Evolutionary conservation across 768 basidiomycete genomes (phyloP), one percentile per base, ranked within the genome.

Genomic region (Lactifluus pinguis): DNA sequence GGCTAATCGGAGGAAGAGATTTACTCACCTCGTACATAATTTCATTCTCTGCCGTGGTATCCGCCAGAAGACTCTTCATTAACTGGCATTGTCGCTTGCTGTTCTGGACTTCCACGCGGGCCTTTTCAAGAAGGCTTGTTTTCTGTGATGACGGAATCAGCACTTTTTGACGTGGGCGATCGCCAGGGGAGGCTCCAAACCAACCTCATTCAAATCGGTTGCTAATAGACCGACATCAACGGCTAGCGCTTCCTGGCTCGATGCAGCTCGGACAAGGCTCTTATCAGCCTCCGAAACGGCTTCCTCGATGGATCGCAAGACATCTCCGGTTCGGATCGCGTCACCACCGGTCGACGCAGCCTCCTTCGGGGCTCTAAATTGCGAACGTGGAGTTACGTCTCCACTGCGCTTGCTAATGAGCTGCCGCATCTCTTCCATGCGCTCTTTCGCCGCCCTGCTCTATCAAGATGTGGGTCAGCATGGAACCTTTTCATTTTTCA

Each of bases 11-110:
- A 39, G 57, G 32, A 39, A 30, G 4, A 19, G 30, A 11, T 10
- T 48, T 15, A 69, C 80, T 67, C 45, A 93, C 92, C 78, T 93
- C 89, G 65, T 94, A 95, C 81, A 95, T 87, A 70, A 92, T 89
- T 68, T 94, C 90, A 72, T 95, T 89, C 76, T 97, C 94, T 1
- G 84, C 80, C 9, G 86, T 88, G 36, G 84, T 82, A 68, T 95
- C 89, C 17, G 80, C 78, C 14, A 92, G 76, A 32, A 94, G 77
- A 65, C 82, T 83, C 71, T 90, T 90, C 4, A 93, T 82, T 32
- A 92, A 74, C 66, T 89, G 90, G 62, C 84, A 86, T 70, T 91
- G 88, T 17, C 88, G 80, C 65, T 81, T 86, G 17, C 81, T 72
- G 64, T 81, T 84, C 68, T 85, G 81, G 34, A 93, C 76, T 63